phyloP scores from a whole-genome alignment of 2,329 filamentous ascomycete genomes.

The Venturia asperata region DNA sequence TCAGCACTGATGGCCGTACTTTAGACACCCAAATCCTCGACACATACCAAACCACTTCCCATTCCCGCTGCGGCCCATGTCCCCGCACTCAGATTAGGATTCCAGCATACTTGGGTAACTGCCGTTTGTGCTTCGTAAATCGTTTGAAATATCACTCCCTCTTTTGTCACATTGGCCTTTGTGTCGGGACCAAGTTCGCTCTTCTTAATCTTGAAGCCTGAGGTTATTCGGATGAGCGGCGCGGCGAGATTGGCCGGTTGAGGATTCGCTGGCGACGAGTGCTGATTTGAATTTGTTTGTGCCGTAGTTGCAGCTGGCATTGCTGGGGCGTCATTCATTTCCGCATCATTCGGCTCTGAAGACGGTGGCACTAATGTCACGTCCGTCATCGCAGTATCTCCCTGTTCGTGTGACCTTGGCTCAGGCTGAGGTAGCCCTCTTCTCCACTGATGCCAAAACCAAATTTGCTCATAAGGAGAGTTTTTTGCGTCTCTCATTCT shows the following conservation, averaged over 20 bases:
- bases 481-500: conserved; percentile 45
- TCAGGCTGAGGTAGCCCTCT: conserved; percentile 16
- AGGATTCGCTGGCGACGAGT: neutral
- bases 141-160: conserved; percentile 32
- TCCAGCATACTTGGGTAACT: conserved; percentile 43
- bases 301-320: neutral
- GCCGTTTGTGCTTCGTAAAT: conserved; percentile 41
- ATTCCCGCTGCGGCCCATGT: conserved; percentile 47
- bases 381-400: neutral
- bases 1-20: neutral
- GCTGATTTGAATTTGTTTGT: too few species aligned
- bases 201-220: conserved; percentile 33
- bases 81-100: conserved; percentile 43
- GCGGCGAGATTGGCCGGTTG: neutral
- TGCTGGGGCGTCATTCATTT: neutral
- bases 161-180: conserved; percentile 24
- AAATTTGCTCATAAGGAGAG: conserved; percentile 47
- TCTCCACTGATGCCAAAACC: conserved; percentile 54
- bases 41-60: conserved; percentile 42
- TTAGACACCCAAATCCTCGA: conserved; percentile 38
- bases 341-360: neutral
- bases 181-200: conserved; percentile 24
- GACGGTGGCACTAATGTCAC: neutral
- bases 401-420: neutral
- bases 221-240: conserved; percentile 17